phyloP scores from a whole-genome alignment of 176 grass and related monocot species.

The Luzula sylvatica region DNA sequence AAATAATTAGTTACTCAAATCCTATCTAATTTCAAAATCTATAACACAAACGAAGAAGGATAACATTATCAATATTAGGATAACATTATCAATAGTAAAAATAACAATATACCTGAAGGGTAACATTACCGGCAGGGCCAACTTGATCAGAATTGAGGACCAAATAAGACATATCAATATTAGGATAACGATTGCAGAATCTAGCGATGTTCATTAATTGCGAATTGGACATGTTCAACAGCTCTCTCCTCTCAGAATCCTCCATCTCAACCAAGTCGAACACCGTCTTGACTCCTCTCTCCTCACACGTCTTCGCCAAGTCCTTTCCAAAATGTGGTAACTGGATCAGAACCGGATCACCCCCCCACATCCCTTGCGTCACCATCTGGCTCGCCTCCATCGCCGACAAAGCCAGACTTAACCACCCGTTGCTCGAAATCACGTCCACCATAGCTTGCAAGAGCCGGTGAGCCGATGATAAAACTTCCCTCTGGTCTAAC shows the following conservation, averaged over 20 bases:
- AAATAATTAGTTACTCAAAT: too few relatives aligned
- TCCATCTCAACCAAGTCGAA: slow-evolving; percentile 77
- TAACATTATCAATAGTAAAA: too few relatives aligned
- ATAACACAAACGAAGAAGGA: too few relatives aligned
- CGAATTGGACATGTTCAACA: slow-evolving; percentile 53
- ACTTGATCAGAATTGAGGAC: slow-evolving; percentile 46
- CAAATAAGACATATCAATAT: slow-evolving; percentile 66
- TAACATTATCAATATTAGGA: too few relatives aligned
- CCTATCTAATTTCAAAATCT: too few relatives aligned
- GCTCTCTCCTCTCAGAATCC: slow-evolving; percentile 38
- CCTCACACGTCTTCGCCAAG: slow-evolving; percentile 51
- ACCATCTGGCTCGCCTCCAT: slow-evolving; percentile 90
- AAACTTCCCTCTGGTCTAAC: slow-evolving; percentile 61
- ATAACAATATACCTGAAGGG: slow-evolving; percentile 18
- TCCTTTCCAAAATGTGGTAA: slow-evolving; percentile 70
- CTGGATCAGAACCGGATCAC: slow-evolving; percentile 61
- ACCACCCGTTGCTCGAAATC: slow-evolving; percentile 73
- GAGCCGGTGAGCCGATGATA: slow-evolving; percentile 61
- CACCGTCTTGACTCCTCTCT: slow-evolving; percentile 56
- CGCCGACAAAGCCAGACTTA: slow-evolving; percentile 59
- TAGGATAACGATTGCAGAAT: slow-evolving; percentile 69
- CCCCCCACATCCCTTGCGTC: slow-evolving; percentile 80
- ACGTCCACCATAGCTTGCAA: slow-evolving; percentile 91
- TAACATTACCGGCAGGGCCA: slow-evolving; percentile 36
- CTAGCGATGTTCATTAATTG: slow-evolving; percentile 49